These are phyloP conservation scores for Alternaria alternata DNA, from an alignment of 2,329 filamentous ascomycete genomes.

Conservation along the genomic window DNA sequence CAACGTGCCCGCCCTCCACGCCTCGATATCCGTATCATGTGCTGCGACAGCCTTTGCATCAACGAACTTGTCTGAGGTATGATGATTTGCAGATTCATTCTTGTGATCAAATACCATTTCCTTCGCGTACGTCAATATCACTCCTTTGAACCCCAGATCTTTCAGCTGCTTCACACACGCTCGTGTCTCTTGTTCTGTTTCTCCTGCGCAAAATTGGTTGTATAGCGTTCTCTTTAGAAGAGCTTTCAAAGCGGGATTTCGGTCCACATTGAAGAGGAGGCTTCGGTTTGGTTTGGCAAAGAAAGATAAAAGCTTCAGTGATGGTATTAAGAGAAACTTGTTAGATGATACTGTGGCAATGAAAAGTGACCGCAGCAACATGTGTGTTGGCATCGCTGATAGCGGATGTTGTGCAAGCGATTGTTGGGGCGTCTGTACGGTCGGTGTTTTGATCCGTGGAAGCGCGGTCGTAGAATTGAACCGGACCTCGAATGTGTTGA, in stretches of 20 bases:
- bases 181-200: conserved; percentile 72
- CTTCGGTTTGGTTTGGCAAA: conserved; percentile 49
- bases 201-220: conserved; percentile 88
- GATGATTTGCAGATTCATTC: conserved; percentile 27
- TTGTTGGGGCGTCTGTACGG: conserved; percentile 16
- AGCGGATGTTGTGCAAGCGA: conserved; percentile 25
- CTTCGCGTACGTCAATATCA: conserved; percentile 83
- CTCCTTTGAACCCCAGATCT: conserved; percentile 79
- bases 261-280: conserved; percentile 67
- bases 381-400: conserved; percentile 37
- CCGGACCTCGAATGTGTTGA: conserved; percentile 17
- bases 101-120: conserved; percentile 63
- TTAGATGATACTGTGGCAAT: conserved; percentile 60
- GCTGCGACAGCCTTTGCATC: conserved; percentile 6
- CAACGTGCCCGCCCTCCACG: conserved; percentile 40
- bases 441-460: conserved; percentile 14
- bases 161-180: conserved; percentile 68
- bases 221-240: conserved; percentile 85
- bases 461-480: conserved; percentile 24
- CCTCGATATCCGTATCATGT: conserved; percentile 47
- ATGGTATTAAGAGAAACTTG: conserved; percentile 51
- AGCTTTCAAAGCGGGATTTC: conserved; percentile 74
- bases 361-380: conserved; percentile 42
- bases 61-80: conserved; percentile 22
- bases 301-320: conserved; percentile 51